Evolutionary conservation across 768 basidiomycete genomes (phyloP), one percentile per base, ranked within the genome.

Genomic region (Trametes gibbosa): DNA sequence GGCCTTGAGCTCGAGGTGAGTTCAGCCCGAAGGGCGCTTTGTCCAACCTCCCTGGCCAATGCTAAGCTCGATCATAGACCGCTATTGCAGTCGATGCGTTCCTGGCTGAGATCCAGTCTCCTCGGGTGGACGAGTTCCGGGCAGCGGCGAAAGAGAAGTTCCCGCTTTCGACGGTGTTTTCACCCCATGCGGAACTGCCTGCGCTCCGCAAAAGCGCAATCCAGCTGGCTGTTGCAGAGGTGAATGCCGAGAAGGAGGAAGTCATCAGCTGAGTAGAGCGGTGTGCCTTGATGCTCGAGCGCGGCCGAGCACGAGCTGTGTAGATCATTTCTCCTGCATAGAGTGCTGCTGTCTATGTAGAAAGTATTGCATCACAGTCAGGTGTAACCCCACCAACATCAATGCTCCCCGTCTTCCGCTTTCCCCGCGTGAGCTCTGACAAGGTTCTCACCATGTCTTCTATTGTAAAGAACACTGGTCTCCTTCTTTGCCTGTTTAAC

Each of bases 141-240:
- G 64, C 70, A 40, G 75, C 75, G 5, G 87, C 84, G 56, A 77
- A 81, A 49, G 63, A 58, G 16, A 80, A 71, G 61, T 92, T 89
- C 72, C 72, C 72, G 43, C 70, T 85, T 23, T 85, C 90, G 19
- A 88, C 86, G 7, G 73, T 84, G 24, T 93, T 94, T 76, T 86
- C 83, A 72, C 69, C 77, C 2, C 62, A 65, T 2, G 76, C 77
- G 32, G 86, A 92, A 63, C 73, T 84, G 27, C 76, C 66, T 5
- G 69, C 58, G 40, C 66, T 85, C 64, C 63, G 59, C 5, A 47
- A 56, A 48, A 55, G 42, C 32, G 63, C 57, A 6, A 23, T 61
- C n/a, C 42, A 58, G 35, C 32, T 21, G 19, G 48, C 50, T 37
- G 9, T 59, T 7, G 34, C 42, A 9, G 50, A 58, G 34, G 43